Evolutionary conservation across 1,284 basidiomycete species (phyloP), one percentile per base, ranked within the genome.

Genomic region (Cryptococcus sp.): DNA sequence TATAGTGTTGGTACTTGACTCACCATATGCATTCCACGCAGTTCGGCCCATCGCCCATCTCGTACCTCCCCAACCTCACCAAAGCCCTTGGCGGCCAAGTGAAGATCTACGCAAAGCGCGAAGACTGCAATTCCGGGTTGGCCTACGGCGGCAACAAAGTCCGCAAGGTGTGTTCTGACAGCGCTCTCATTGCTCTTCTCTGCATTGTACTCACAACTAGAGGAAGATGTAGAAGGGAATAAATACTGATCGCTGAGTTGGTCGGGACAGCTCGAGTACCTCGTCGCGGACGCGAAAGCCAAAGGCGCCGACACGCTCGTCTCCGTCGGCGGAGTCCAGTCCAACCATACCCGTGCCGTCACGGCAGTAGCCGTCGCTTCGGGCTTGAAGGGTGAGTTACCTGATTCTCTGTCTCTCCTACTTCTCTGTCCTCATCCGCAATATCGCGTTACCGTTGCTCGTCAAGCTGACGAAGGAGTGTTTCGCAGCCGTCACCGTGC

Each of bases 61-160:
- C 71, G 35, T 57, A 58, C 56, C 62, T 71, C 5, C 68, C 70
- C 11, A 63, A 64, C 22, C 55, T 72, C 39, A 65, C 67, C 22
- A 49, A 51, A 19, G 52, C 47, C 16, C 64, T 73, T 11, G 68
- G 69, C 17, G 70, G 67, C 15, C 38, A 68, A n/a, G 64, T 66
- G 47, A 57, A 63, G 23, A 62, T 73, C 54, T 70, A 56, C 39
- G 67, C 70, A 0, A 73, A 73, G 57, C 60, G 71, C 20, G 71
- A 73, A 40, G 71, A 73, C 54, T 69, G 67, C 56, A 73, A 73
- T 58, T 70, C 68, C 3, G 67, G 67, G 17, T 57, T 73, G 3
- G 71, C 71, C 15, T 71, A 65, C 54, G 71, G 71, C 22, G 71
- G 71, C n/a, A 73, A 73, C 62, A 73, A 73, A 54, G 70, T 71